Evolutionary conservation across 2,329 filamentous ascomycete genomes (phyloP), one percentile per base, ranked within the genome.

Genomic region (Zymoseptoria ardabiliae): DNA sequence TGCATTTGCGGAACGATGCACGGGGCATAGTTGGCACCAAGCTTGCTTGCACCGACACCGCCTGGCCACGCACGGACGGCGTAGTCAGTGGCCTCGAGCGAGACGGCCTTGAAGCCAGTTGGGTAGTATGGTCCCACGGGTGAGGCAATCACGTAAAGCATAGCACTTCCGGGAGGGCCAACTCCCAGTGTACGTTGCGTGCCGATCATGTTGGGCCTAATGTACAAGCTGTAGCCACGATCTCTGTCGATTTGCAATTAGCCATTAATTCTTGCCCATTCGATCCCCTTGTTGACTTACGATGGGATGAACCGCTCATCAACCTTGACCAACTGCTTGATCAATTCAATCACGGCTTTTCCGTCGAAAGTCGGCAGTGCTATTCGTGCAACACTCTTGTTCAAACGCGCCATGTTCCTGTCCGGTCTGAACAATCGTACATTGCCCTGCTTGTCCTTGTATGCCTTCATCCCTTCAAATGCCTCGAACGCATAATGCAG

Each of bases 381-480:
- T 77, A 99, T 97, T 66, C 94, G 89, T 48, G 90, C 85, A 54
- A 90, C 85, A 2, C 92, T 97, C 75, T 88, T 90, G 81, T 97
- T 99, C 76, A 99, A 78, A 62, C 94, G 88, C 65, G 82, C 86
- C 93, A 97, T 97, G 81, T 99, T 99, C 83, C 85, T 94, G 74
- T 96, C 88, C 2, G 94, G 94, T 35, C 94, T 85, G 83, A 99
- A 99, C 57, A 99, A 81, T 58, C 93, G 87, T 67, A 96, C 84
- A 61, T 86, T 79, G 68, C 90, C 90, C 50, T 84, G 73, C 70
- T 82, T 85, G 78, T 96, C 91, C 77, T 93, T 95, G 83, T 99
- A 99, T 61, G 94, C 94, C 81, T 99, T 99, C 91, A 97, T 96
- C 68, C 94, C 94, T 80, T 99, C 94, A 77, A 99, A 99, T 75